Percentiles rank a stretch among this genome's conserved stretches.
Evolutionary conservation across 495 filamentous ascomycete species (phyloP).

Genomic region (Venustampulla echinocandica): DNA sequence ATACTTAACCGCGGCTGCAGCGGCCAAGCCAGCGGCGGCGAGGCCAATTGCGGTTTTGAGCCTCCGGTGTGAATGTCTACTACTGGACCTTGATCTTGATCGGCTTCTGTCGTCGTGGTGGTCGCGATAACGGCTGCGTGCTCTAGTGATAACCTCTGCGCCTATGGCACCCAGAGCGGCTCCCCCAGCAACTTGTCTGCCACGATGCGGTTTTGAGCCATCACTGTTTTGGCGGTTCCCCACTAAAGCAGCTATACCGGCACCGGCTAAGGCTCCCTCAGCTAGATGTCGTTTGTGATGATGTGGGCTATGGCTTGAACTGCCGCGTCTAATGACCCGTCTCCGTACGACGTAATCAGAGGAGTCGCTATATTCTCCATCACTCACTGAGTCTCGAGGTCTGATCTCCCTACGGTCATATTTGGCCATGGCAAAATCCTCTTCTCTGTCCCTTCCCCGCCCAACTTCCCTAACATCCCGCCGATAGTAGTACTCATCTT

Average conservation of each 20-base stretch:
- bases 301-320: constrained; percentile 33
- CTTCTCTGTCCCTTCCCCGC: constrained; percentile 44
- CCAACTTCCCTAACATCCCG: constrained; percentile 37
- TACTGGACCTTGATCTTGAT: constrained; percentile 49
- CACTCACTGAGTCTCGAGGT: constrained; percentile 18
- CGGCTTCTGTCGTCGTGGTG: constrained; percentile 44
- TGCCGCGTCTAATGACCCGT: constrained; percentile 22
- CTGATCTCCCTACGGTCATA: constrained; percentile 35
- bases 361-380: constrained; percentile 25
- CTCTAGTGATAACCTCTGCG: constrained; percentile 67
- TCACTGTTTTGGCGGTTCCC: constrained; percentile 56
- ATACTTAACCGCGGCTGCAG: constrained; percentile 70
- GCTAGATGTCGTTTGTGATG: constrained; percentile 67
- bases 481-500: constrained; percentile 61
- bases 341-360: constrained; percentile 19
- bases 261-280: constrained; percentile 74
- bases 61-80: constrained; percentile 37
- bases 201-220: constrained; percentile 49
- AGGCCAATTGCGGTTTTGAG: constrained; percentile 65
- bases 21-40: constrained; percentile 67
- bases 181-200: constrained; percentile 69
- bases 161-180: constrained; percentile 76
- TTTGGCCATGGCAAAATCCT: constrained; percentile 44
- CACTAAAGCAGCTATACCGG: constrained; percentile 65
- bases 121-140: constrained; percentile 62